Conservation (phyloP, 2,329 filamentous ascomycete genomes). For the Mycosphaerella sp. region DNA sequence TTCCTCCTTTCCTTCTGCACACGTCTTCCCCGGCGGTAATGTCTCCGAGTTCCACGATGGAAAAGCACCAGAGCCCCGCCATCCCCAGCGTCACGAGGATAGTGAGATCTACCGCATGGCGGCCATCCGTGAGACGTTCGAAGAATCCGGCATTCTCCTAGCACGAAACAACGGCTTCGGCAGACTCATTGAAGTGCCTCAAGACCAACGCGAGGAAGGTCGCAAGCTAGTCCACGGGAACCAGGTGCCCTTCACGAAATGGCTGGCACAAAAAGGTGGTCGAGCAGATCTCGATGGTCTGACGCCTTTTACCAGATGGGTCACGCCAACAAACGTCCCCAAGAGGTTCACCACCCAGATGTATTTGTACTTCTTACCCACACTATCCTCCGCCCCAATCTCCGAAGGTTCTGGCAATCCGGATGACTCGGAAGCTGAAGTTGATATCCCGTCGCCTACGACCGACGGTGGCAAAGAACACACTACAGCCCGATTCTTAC, state of each 20-base stretch:
- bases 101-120: constrained; percentile 68
- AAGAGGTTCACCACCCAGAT: constrained; percentile 91
- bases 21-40: constrained; percentile 92
- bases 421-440: constrained; percentile 38
- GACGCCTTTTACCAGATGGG: constrained; percentile 83
- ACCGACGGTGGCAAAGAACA: constrained; percentile 64
- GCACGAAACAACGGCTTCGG: constrained; percentile 51
- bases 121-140: constrained; percentile 86
- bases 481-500: constrained; percentile 72
- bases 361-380: constrained; percentile 86
- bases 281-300: constrained; percentile 61
- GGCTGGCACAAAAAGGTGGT: constrained; percentile 54
- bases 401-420: constrained; percentile 22
- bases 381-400: constrained; percentile 34
- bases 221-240: constrained; percentile 64
- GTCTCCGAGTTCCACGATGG: constrained; percentile 74
- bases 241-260: constrained; percentile 60
- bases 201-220: constrained; percentile 57
- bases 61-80: constrained; percentile 44
- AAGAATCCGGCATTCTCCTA: constrained; percentile 85
- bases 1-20: constrained; percentile 78
- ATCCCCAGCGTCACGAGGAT: constrained; percentile 60
- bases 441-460: constrained; percentile 61
- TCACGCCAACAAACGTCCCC: constrained; percentile 67
- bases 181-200: constrained; percentile 55